Evolutionary conservation across 352 stramenopile species (phyloP).

Genomic region (Globisporangium solare): DNA sequence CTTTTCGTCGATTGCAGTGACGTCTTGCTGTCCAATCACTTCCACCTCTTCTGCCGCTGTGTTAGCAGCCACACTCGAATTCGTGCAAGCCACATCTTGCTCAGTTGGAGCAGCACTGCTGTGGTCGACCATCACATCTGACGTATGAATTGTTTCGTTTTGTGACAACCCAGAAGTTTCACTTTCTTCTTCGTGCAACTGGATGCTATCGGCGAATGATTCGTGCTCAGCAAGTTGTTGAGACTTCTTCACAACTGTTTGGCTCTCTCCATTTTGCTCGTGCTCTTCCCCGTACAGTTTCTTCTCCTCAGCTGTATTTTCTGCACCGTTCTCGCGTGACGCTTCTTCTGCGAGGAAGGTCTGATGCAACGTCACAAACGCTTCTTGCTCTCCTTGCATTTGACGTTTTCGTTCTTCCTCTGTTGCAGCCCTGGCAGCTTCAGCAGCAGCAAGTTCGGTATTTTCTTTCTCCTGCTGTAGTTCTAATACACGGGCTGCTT

Average conservation of each 20-base stretch:
- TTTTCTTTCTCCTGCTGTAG: neutral
- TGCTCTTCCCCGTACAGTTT: neutral
- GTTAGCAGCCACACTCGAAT: too few species aligned
- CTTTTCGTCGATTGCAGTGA: slow-evolving; percentile 4
- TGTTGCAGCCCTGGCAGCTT: neutral
- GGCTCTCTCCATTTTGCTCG: neutral
- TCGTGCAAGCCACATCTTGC: neutral
- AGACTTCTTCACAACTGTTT: neutral
- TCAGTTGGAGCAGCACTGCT: neutral
- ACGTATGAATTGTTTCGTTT: neutral
- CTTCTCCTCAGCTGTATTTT: neutral
- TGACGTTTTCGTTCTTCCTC: neutral
- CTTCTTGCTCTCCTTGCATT: neutral
- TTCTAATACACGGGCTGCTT: slow-evolving; percentile 2
- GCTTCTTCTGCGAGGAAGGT: neutral
- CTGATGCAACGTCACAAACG: neutral
- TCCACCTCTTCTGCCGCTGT: neutral
- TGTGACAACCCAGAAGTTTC: neutral
- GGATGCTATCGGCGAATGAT: neutral
- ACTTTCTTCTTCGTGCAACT: neutral
- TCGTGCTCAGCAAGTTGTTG: neutral
- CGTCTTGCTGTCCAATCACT: neutral
- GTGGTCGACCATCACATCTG: neutral
- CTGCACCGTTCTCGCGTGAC: neutral
- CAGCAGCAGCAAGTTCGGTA: neutral